A percentile compares a stretch with the other conserved stretches of the same genome.
These are phyloP conservation scores for Leccinum disarticulatum DNA, from an alignment of 768 basidiomycete genomes.

Conservation along the genomic window DNA sequence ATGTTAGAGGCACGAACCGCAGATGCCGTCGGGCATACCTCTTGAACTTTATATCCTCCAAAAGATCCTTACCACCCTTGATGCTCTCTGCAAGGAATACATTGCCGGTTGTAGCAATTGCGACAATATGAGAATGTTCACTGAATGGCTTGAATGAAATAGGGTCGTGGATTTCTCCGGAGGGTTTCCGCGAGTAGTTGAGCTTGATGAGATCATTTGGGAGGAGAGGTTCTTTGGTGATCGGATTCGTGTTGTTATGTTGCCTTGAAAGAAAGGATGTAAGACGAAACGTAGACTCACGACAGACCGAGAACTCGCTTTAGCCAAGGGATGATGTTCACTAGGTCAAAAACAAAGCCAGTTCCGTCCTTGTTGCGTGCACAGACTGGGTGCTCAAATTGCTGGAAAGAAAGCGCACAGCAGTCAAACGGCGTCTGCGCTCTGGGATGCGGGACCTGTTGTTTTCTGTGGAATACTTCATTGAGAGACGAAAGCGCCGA, in stretches of 20 bases:
- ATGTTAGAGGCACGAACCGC: background rate
- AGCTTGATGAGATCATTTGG: slow-evolving; percentile 78
- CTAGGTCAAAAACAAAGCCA: slow-evolving; percentile 80
- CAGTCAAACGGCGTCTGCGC: slow-evolving; percentile 83
- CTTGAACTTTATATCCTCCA: slow-evolving; percentile 82
- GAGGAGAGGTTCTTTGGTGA: slow-evolving; percentile 68
- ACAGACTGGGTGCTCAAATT: slow-evolving; percentile 86
- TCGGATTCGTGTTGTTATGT: slow-evolving; percentile 77
- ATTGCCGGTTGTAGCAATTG: slow-evolving; percentile 86
- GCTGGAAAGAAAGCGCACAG: slow-evolving; percentile 88
- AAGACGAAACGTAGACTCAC: slow-evolving; percentile 10
- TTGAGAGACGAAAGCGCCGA: slow-evolving; percentile 8
- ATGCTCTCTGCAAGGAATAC: slow-evolving; percentile 92
- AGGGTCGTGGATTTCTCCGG: slow-evolving; percentile 90
- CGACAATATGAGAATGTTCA: slow-evolving; percentile 93
- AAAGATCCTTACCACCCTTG: slow-evolving; percentile 82
- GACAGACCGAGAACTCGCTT: slow-evolving; percentile 53
- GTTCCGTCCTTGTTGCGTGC: slow-evolving; percentile 81
- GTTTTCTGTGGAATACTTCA: slow-evolving; percentile 47
- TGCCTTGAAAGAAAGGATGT: slow-evolving; percentile 47
- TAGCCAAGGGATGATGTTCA: slow-evolving; percentile 93
- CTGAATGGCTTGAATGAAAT: slow-evolving; percentile 98
- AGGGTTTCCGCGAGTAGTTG: slow-evolving; percentile 79
- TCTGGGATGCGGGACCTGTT: slow-evolving; percentile 63
- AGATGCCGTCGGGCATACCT: slow-evolving; percentile 48